Evolutionary conservation across 257 asterid genomes (phyloP).

Genomic region (Jasminum sambac): DNA sequence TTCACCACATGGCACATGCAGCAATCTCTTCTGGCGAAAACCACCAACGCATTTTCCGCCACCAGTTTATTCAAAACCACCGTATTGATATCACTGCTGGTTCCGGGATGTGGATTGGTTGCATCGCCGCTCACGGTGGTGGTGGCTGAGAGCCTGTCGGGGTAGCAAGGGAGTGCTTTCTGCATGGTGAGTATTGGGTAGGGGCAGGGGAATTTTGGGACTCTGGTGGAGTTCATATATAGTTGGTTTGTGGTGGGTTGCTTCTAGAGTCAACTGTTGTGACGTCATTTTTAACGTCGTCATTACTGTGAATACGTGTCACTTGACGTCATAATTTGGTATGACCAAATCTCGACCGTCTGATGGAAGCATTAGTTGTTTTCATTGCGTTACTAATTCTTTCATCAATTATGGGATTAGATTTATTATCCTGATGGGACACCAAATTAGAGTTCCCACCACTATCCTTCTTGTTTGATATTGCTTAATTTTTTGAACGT

Average conservation of each 20-base stretch:
- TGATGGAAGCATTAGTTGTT: neutral
- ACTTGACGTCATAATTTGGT: neutral
- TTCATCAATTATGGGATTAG: neutral
- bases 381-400: neutral
- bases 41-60: slow-evolving; percentile 69
- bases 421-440: neutral
- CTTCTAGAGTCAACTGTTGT: slow-evolving; percentile 39
- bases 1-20: slow-evolving; percentile 82
- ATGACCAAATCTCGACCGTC: slow-evolving; percentile 1
- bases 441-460: too few species aligned
- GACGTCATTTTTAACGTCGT: slow-evolving; percentile 38
- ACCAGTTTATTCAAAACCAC: slow-evolving; percentile 28
- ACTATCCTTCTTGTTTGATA: too few species aligned
- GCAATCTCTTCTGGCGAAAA: slow-evolving; percentile 63
- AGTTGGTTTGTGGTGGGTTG: neutral
- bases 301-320: neutral
- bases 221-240: slow-evolving; percentile 15
- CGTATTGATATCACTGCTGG: neutral
- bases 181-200: slow-evolving; percentile 44
- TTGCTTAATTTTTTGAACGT: too few species aligned
- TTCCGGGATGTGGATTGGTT: neutral
- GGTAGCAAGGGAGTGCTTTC: slow-evolving; percentile 37
- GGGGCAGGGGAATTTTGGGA: neutral
- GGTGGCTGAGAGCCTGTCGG: slow-evolving; percentile 31
- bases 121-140: neutral